Evolutionary conservation across 2,329 filamentous ascomycete genomes (phyloP), one percentile per base, ranked within the genome.

Genomic region (Alternaria atra): DNA sequence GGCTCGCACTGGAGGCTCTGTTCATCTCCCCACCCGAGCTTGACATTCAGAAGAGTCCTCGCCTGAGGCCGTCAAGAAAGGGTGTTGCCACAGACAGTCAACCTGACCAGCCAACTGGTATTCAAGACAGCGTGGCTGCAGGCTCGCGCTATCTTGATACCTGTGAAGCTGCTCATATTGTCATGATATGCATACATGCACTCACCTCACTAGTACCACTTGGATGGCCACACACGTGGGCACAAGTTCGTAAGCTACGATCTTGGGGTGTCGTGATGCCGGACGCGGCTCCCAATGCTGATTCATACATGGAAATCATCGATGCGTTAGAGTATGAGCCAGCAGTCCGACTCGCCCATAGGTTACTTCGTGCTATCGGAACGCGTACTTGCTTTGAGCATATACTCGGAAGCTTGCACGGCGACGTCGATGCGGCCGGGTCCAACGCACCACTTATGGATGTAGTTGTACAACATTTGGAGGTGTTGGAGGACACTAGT

Each of bases 241-340:
- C 68, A 40, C 68, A 74, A 60, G 57, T 85, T 37, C 77, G 80
- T 25, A 79, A 69, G 9, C 61, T 77, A 27, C 69, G 76, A 23
- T 75, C 73, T 15, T 73, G 80, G 64, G 80, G 83, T 62, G 63
- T 76, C 12, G 65, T 76, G 20, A 46, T 75, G 20, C 74, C 75
- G 1, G 60, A 65, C 29, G 56, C 63, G 10, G 55, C 67, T 27
- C 60, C 65, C 8, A 44, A 67, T 6, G 56, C 54, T 2, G 65
- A 77, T 42, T 70, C 73, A 71, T 61, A 81, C 53, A 54, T 78
- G 23, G 64, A 68, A 9, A 77, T 79, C 29, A 72, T 74, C 23
- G 77, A 86, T 66, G 79, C 77, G 37, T 73, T 86, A 13, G 84
- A 86, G 61, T 82, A 86, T 69, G 84, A 85, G 39, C 77, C 84